Evolutionary conservation across 257 asterid genomes (phyloP).

Genomic region (Solanum chiquidenum): DNA sequence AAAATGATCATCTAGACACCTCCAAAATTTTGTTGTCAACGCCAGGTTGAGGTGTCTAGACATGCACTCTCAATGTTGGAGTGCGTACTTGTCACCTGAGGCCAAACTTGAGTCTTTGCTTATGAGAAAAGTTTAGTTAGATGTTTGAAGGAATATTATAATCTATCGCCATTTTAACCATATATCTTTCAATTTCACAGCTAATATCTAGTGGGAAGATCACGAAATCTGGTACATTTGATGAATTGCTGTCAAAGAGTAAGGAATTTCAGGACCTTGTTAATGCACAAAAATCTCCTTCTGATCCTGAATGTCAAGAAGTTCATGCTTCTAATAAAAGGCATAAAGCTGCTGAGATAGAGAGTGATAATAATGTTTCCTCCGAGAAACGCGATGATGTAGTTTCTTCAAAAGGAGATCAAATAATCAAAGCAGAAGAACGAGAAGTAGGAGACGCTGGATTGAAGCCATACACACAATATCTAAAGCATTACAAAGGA

Average conservation of each 20-base stretch:
- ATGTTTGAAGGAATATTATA: neutral
- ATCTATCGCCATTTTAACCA: neutral
- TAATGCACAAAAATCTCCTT: slow-evolving; percentile 35
- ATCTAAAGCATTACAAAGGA: slow-evolving; percentile 61
- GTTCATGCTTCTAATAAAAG: slow-evolving; percentile 5
- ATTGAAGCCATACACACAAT: slow-evolving; percentile 56
- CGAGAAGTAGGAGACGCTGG: slow-evolving; percentile 78
- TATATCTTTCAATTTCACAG: slow-evolving; percentile 8
- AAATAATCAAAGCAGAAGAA: slow-evolving; percentile 77
- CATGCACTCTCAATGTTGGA: too few relatives aligned
- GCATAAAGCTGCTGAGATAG: slow-evolving; percentile 8
- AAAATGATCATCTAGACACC: too few relatives aligned
- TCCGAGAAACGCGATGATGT: slow-evolving; percentile 1
- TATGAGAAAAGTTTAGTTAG: neutral
- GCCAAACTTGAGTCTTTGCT: too few relatives aligned
- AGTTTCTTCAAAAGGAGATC: slow-evolving; percentile 28
- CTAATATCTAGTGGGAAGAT: slow-evolving; percentile 25
- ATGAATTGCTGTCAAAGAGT: slow-evolving; percentile 22
- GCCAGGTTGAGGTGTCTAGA: too few relatives aligned
- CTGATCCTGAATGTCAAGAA: slow-evolving; percentile 24
- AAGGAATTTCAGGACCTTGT: slow-evolving; percentile 34
- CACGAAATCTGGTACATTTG: slow-evolving; percentile 17
- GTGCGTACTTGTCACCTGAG: too few relatives aligned
- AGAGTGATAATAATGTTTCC: slow-evolving; percentile 10
- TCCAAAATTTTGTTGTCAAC: too few relatives aligned